A percentile compares a stretch with the other conserved stretches of the same genome.
Evolutionary conservation across 202 grass and related monocot species (phyloP).

Genomic region (Setaria italica): DNA sequence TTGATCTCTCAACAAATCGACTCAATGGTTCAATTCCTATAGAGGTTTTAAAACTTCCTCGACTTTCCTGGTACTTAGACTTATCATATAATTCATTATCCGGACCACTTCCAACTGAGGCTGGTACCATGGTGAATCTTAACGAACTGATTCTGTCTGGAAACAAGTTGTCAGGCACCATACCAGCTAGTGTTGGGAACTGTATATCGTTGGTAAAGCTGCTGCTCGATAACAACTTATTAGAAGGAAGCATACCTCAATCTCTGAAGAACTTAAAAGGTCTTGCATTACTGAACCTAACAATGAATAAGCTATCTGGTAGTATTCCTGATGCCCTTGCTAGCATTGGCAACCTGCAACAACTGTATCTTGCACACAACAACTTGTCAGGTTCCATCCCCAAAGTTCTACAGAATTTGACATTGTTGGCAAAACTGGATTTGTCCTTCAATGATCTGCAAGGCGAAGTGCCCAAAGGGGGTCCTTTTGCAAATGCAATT

Average conservation of each 20-base stretch:
- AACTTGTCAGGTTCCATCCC: conserved; percentile 42
- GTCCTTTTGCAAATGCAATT: conserved; percentile 35
- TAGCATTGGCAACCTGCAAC: conserved; percentile 29
- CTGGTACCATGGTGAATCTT: conserved; percentile 29
- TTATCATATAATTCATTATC: conserved; percentile 43
- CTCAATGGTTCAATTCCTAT: conserved; percentile 38
- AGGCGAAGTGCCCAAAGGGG: conserved; percentile 39
- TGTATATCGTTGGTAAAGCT: conserved; percentile 19
- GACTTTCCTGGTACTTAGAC: conserved; percentile 25
- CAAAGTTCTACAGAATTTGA: conserved; percentile 21
- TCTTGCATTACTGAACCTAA: conserved; percentile 22
- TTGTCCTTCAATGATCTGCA: conserved; percentile 51
- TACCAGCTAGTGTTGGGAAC: conserved; percentile 39
- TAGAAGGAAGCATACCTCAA: conserved; percentile 44
- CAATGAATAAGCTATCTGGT: conserved; percentile 50
- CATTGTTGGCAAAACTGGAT: neutral
- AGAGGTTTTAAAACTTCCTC: conserved; percentile 11
- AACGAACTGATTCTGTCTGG: conserved; percentile 40
- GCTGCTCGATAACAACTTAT: conserved; percentile 35
- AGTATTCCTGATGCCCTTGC: conserved; percentile 31
- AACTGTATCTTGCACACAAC: conserved; percentile 38
- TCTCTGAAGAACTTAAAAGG: conserved; percentile 35
- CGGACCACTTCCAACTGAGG: conserved; percentile 36
- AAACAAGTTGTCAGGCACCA: conserved; percentile 45
- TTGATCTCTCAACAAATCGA: conserved; percentile 46